phyloP scores from a whole-genome alignment of 169 alveolate genomes.

The Amoebophrya sp. region DNA sequence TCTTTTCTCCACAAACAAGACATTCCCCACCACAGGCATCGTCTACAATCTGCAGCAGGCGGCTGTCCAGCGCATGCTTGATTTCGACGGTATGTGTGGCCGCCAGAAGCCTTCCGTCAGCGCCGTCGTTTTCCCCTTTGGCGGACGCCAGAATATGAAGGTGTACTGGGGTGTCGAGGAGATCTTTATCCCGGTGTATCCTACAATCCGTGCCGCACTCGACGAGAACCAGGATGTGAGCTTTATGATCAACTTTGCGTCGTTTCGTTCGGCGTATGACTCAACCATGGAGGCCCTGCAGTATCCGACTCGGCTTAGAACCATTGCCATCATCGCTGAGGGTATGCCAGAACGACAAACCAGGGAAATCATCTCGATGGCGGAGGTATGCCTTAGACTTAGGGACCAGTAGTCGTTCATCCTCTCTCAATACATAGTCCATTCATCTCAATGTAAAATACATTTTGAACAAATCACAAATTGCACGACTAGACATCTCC shows the following conservation, averaged over 20 bases:
- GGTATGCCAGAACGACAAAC: constrained; percentile 54
- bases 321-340: constrained; percentile 40
- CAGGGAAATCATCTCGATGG: constrained; percentile 46
- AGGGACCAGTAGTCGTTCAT: no score
- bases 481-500: no score
- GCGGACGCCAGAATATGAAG: constrained; percentile 26
- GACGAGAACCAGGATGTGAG: constrained; percentile 44
- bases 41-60: constrained; percentile 55
- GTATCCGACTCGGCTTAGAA: constrained; percentile 19
- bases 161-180: constrained; percentile 38
- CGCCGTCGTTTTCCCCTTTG: constrained; percentile 50
- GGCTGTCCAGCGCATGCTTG: constrained; percentile 57
- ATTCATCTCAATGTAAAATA: no score
- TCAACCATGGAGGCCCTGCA: constrained; percentile 47
- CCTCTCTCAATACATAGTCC: no score
- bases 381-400: constrained; percentile 35
- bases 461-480: no score
- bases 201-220: constrained; percentile 47
- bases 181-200: constrained; percentile 53
- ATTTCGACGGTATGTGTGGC: constrained; percentile 54
- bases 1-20: constrained; percentile 38
- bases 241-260: constrained; percentile 53
- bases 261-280: constrained; percentile 45
- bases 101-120: constrained; percentile 50
- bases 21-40: constrained; percentile 46